These are phyloP conservation scores for Rozella allomycis DNA, from an alignment of 371 early-diverging fungal genomes.

Conservation along the genomic window DNA sequence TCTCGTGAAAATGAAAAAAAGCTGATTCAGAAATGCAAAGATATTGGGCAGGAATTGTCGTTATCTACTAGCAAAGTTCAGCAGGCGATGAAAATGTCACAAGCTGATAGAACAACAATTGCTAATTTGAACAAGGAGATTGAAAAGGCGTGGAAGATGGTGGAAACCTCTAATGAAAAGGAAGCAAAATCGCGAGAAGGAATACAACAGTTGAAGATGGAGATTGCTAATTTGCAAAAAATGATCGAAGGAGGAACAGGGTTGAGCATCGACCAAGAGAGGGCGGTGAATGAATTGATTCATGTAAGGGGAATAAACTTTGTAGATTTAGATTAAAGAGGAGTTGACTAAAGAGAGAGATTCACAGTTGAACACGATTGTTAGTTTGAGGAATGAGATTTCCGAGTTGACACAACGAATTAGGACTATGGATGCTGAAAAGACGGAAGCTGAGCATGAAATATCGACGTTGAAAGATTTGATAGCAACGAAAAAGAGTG, in stretches of 20 bases:
- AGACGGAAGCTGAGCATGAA: slow-evolving; percentile 6
- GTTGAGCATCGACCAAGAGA: slow-evolving; percentile 20
- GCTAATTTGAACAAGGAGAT: slow-evolving; percentile 19
- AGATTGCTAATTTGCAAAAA: slow-evolving; percentile 9
- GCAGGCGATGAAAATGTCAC: slow-evolving; percentile 16
- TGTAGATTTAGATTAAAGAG: too few relatives aligned
- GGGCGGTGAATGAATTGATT: slow-evolving; percentile 20
- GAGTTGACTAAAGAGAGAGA: slow-evolving; percentile 17
- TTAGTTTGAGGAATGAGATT: slow-evolving; percentile 13
- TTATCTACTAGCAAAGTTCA: slow-evolving; percentile 15
- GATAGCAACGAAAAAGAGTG: slow-evolving; percentile 18
- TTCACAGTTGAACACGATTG: slow-evolving; percentile 19
- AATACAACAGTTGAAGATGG: slow-evolving; percentile 7
- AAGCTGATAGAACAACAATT: slow-evolving; percentile 16
- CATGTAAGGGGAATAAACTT: slow-evolving; percentile 17
- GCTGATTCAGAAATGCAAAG: slow-evolving; percentile 8
- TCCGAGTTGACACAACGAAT: slow-evolving; percentile 16
- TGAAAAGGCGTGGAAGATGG: slow-evolving; percentile 24
- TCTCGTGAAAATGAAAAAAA: slow-evolving; percentile 10
- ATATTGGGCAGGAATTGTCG: slow-evolving; percentile 9
- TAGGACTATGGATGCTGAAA: slow-evolving; percentile 9
- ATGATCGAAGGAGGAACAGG: slow-evolving; percentile 27
- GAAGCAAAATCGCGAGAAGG: slow-evolving; percentile 10
- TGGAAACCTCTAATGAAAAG: slow-evolving; percentile 16
- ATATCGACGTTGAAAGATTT: slow-evolving; percentile 23